phyloP scores from a whole-genome alignment of 129 eudicot genomes.

The Escallonia herrerae region DNA sequence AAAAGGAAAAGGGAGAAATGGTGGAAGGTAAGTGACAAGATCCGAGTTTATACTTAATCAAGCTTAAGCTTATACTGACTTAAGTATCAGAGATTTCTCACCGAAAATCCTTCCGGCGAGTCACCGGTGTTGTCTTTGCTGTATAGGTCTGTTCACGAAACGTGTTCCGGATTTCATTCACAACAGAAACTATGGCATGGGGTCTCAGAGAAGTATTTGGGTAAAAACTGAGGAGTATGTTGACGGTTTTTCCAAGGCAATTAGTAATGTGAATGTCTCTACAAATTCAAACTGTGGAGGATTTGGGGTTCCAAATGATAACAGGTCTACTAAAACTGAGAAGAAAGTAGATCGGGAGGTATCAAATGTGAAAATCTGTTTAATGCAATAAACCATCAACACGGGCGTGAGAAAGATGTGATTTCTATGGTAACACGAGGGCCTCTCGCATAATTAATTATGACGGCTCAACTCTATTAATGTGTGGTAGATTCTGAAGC shows the following conservation, averaged over 20 bases:
- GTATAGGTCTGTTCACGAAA: too few species aligned
- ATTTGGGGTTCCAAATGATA: conserved; percentile 34
- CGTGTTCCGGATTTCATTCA: too few species aligned
- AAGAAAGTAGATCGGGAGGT: conserved; percentile 36
- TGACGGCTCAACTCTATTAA: conserved; percentile 90
- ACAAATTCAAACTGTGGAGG: conserved; percentile 29
- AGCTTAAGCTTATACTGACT: too few species aligned
- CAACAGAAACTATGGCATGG: not conserved
- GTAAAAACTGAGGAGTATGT: conserved; percentile 59
- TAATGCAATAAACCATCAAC: conserved; percentile 46
- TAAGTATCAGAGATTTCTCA: too few species aligned
- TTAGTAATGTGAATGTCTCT: conserved; percentile 42
- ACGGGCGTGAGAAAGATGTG: conserved; percentile 52
- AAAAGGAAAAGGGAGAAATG: too few species aligned
- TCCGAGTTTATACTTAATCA: too few species aligned
- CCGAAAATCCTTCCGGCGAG: too few species aligned
- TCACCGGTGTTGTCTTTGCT: too few species aligned
- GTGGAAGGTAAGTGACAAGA: too few species aligned
- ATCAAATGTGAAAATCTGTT: conserved; percentile 56
- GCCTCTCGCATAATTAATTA: conserved; percentile 71
- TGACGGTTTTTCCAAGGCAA: conserved; percentile 38
- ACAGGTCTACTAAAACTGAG: conserved; percentile 36
- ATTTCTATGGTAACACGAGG: conserved; percentile 41
- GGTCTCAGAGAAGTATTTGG: conserved; percentile 36
- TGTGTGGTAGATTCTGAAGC: conserved; percentile 92